phyloP scores from a whole-genome alignment of 2,329 filamentous ascomycete species.

The Cladophialophora yegresii region DNA sequence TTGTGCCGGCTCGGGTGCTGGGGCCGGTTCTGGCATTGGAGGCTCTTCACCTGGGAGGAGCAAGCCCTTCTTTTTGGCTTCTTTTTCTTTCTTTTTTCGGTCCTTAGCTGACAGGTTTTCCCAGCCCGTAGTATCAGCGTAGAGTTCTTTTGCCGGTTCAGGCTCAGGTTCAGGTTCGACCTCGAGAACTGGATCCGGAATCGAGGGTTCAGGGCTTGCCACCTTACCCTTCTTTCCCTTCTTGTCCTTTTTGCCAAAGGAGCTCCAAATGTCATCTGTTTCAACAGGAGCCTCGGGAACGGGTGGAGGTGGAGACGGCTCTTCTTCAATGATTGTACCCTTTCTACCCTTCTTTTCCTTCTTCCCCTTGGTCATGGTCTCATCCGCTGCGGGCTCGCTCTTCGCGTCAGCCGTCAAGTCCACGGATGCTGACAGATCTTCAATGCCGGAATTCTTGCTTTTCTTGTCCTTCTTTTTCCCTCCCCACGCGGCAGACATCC shows the following conservation, averaged over 20 bases:
- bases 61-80: conserved; percentile 44
- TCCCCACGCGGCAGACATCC: conserved; percentile 40
- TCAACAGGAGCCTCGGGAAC: conserved; percentile 33
- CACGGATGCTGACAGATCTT: conserved; percentile 37
- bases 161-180: conserved; percentile 34
- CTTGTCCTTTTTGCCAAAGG: conserved; percentile 35
- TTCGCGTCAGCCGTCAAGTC: conserved; percentile 32
- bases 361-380: conserved; percentile 32
- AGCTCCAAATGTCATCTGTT: conserved; percentile 35
- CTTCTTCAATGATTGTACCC: conserved; percentile 27
- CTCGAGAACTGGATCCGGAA: conserved; percentile 38
- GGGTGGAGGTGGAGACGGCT: conserved; percentile 27
- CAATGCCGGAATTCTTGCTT: conserved; percentile 39
- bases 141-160: conserved; percentile 31
- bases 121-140: conserved; percentile 39
- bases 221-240: conserved; percentile 36
- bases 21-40: conserved; percentile 8
- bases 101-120: conserved; percentile 37
- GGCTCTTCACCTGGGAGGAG: conserved; percentile 37
- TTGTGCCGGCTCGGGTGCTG: conserved; percentile 1
- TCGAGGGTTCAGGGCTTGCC: conserved; percentile 36
- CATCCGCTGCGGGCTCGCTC: conserved; percentile 35
- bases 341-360: conserved; percentile 38
- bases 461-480: conserved; percentile 49
- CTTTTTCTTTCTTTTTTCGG: conserved; percentile 49